Base-by-base conservation (phyloP, 2,329 filamentous ascomycete genomes). In the Celoporthe dispersa region DNA sequence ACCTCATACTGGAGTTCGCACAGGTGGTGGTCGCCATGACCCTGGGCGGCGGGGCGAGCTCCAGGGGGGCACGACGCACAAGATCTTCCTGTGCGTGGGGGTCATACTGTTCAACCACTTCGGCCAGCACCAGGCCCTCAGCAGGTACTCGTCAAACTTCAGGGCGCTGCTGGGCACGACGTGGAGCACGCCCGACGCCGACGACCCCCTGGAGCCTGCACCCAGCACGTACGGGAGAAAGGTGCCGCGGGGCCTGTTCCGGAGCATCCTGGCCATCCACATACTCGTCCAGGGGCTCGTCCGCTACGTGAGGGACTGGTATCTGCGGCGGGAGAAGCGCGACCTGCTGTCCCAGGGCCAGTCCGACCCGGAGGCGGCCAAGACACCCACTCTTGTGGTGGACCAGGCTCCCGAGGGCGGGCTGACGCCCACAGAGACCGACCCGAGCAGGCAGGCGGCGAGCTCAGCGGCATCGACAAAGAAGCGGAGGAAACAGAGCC, bases 1-100 rank as follows among this genome's bases (percentile, higher is more conserved):
- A 93, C 77, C 91, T 97, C 77, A 91, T 95, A 70, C 86, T 98
- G 75, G 94, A 98, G 78, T 87, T 97, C 66, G 94, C 94, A 71
- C 95, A 98, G 80, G 93, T 95, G 70, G 94, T 97, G 78, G 97
- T 98, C 77, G 94, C 94, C 70, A 90, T 97, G 70, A 97, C 94
- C 0, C 84, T 98, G 14, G 94, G 94, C 72, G 94, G 94, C 71
- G 94, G 94, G 70, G 91, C 90, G 9, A 90, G 87, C 73, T 88
- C 89, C 9, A 87, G 86, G 74, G 88, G 90, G 90, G 90, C 66
- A 89, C 91, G 5, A 90, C 90, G 68, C 89, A 90, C 76, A 93
- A 91, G 76, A 88, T 93, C 62, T 85, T 92, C 65, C 87, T 91
- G 55, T 94, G 91, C 78, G 86, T 92, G 74, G 82, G 87, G 73